Evolutionary conservation across 306 rosid genomes (phyloP).

Genomic region (Quillaja saponaria): DNA sequence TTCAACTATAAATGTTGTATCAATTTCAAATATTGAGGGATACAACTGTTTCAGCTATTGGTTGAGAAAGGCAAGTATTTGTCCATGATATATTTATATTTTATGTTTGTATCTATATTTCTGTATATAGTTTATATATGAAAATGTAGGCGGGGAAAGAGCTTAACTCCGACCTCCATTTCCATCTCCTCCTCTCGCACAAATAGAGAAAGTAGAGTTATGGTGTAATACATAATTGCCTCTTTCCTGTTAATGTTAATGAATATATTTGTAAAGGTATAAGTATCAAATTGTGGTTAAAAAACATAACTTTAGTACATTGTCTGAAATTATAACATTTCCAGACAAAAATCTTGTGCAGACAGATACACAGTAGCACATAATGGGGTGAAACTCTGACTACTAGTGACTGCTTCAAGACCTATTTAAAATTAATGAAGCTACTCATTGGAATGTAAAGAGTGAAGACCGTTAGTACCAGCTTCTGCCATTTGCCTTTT

Average conservation of each 20-base stretch:
- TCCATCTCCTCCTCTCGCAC: background rate
- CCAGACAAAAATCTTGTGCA: background rate
- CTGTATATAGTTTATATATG: background rate
- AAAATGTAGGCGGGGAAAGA: too few relatives aligned
- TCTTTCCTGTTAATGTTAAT: background rate
- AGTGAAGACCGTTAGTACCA: too few relatives aligned
- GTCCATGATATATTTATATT: too few relatives aligned
- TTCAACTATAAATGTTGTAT: slow-evolving; percentile 17
- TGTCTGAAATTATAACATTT: background rate
- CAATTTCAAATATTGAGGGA: slow-evolving; percentile 11
- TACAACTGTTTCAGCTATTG: background rate
- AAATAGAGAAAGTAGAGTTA: background rate
- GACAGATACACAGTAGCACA: too few relatives aligned
- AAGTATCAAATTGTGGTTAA: too few relatives aligned
- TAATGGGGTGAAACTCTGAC: too few relatives aligned
- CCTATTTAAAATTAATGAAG: too few relatives aligned
- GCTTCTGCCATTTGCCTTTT: too few relatives aligned
- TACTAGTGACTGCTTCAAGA: too few relatives aligned
- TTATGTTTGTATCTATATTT: background rate
- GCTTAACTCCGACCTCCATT: too few relatives aligned
- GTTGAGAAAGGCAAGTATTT: background rate
- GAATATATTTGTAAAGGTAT: background rate
- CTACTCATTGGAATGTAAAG: too few relatives aligned
- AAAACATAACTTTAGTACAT: background rate
- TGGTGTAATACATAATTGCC: background rate